Base-by-base conservation (phyloP, 179 eudicot species). In the Carnegiea gigantea region DNA sequence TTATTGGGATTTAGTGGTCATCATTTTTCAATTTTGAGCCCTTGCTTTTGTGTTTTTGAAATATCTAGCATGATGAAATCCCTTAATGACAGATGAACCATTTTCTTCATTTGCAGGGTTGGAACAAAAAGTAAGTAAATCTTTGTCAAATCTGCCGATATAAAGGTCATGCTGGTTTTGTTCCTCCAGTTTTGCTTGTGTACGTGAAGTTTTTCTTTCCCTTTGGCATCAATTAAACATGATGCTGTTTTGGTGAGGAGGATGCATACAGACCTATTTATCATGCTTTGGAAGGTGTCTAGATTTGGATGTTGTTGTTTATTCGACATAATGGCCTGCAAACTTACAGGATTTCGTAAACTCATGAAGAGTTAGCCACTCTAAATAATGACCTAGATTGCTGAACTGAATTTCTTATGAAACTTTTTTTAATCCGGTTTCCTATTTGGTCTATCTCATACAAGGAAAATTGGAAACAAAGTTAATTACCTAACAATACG, bases 111-210 rank as follows among this genome's bases (percentile, higher is more conserved):
- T 85, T 92, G 91, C 98, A 95, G 98, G 98, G 98, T 73, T 95
- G 98, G 98, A 95, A 89, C 87, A 95, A 95, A 84, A 95, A 93
- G 98, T 95, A 86, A 92, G 97, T 84, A 77, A 44, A 17, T 49
- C 38, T 80, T 77, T 53, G 54, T 80, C 28, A 65, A 81, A 72
- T 78, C 44, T 36, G 36, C 44, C 28, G 36, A 67, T 73, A 64
- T 54, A 36, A 81, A 83, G 80, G 74, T 85, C 73, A 74, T 75
- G 74, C 20, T 57, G 79, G 46, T 40, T 53, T 24, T 44, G n/a
- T 30, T 62, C 59, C 77, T 76, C 43, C 68, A 48, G 23, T 68
- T 30, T 54, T 23, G 48, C 59, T 44, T 33, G 24, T 24, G 17
- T 53, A 64, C 36, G 30, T 48, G 40, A 28, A 65, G 46, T 40